Base-by-base conservation (phyloP, 2,329 filamentous ascomycete species). In the Colletotrichum plurivorum region DNA sequence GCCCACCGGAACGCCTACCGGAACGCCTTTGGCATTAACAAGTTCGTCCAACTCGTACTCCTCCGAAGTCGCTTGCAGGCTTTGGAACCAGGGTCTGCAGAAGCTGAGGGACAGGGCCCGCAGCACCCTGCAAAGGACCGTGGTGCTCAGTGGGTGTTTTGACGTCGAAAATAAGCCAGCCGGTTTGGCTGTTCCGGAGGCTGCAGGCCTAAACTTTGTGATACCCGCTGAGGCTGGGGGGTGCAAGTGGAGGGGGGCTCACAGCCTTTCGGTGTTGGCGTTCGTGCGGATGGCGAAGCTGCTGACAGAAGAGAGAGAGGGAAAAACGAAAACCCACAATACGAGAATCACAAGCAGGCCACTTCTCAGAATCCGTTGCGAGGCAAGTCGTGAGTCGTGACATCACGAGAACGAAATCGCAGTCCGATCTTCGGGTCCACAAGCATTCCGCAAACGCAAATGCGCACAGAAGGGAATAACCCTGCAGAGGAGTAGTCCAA, bases 231-330 rank as follows among this genome's bases (percentile, higher is more conserved):
- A 25, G 22, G 22, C 22, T 25, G 43, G n/a, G 31, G 27, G 13
- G n/a, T 16, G 12, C 39, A 49, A 55, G 8, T 36, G 10, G 31
- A 36, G 31, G 31, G 31, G 31, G 31, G 31, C 31, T 36, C 31
- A 10, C 31, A 60, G 57, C 57, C 57, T 41, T 67, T 36, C 52
- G 39, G 65, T 41, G 58, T 51, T 27, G 61, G 65, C 52, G 52
- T 68, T 68, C 65, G 53, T 68, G 53, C 57, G 59, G 63, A 67
- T 15, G 31, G 39, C 52, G 25, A 43, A 15, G 36, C n/a, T 43
- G 13, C 41, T 15, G 46, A 13, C 20, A 31, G 49, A 15, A 5
- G 9, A 53, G 22, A 6, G 6, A 31, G 7, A 7, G 25, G 5
- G 27, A 53, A 53, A 36, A 10, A 20, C 10, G 6, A 15, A 25